phyloP scores from a whole-genome alignment of 192 early-diverging fungal species.

The Chytriomyces sp. region DNA sequence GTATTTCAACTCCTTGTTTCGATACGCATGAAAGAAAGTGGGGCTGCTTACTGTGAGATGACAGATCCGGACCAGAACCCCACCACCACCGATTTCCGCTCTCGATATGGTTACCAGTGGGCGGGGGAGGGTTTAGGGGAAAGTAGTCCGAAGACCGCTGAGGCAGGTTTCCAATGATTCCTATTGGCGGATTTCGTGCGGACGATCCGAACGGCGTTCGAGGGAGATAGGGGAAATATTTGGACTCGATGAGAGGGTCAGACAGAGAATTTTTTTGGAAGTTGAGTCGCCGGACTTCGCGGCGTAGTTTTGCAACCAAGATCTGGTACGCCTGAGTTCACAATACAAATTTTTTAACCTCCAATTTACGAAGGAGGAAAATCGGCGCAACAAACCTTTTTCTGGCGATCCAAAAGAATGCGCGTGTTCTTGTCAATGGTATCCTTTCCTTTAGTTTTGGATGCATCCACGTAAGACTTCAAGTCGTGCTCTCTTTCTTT shows the following conservation, averaged over 20 bases:
- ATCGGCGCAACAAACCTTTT: conserved; percentile 43
- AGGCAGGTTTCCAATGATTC: conserved; percentile 48
- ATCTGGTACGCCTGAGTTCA: conserved; percentile 51
- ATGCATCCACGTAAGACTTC: conserved; percentile 15
- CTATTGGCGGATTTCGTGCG: conserved; percentile 42
- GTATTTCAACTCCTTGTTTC: conserved; percentile 9
- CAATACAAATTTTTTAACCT: conserved; percentile 33
- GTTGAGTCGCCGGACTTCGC: conserved; percentile 50
- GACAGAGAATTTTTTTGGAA: conserved; percentile 55
- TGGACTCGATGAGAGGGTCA: conserved; percentile 56
- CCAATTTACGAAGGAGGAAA: conserved; percentile 1
- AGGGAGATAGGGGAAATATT: conserved; percentile 56
- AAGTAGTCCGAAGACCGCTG: conserved; percentile 50
- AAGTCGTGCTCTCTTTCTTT: conserved; percentile 30
- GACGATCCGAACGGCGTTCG: conserved; percentile 42
- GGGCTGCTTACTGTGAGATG: conserved; percentile 49
- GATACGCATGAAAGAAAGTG: neutral
- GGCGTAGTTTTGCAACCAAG: conserved; percentile 50
- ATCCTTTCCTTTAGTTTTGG: conserved; percentile 28
- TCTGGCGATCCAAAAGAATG: conserved; percentile 51
- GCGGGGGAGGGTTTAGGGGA: conserved; percentile 54
- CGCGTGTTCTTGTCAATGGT: conserved; percentile 46
- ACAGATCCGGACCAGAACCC: conserved; percentile 49
- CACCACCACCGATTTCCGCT: conserved; percentile 61
- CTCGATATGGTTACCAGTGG: conserved; percentile 57